These are phyloP conservation scores for Pholiota conissans DNA, from an alignment of 768 basidiomycete species.

Conservation along the genomic window DNA sequence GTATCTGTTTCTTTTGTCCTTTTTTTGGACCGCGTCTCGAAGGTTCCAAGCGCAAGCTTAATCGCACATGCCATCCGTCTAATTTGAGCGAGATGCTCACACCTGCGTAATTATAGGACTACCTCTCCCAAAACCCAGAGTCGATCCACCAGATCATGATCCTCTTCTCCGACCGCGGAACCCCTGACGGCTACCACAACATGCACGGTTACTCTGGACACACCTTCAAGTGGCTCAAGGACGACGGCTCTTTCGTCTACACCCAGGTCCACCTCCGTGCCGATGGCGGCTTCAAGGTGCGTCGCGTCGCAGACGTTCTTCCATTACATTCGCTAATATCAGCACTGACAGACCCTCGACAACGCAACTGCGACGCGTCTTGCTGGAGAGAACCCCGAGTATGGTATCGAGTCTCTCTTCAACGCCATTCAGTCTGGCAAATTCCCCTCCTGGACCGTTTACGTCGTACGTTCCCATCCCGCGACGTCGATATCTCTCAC, in stretches of 20 bases:
- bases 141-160: constrained; percentile 89
- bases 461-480: constrained; percentile 54
- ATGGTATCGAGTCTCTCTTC: constrained; percentile 76
- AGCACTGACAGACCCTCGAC: constrained; percentile 54
- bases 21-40: not conserved
- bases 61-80: not conserved
- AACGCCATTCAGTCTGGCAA: constrained; percentile 81
- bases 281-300: constrained; percentile 81
- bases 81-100: not conserved
- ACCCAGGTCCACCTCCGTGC: constrained; percentile 81
- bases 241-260: constrained; percentile 82
- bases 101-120: constrained; percentile 57
- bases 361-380: constrained; percentile 63
- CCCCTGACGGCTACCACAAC: constrained; percentile 84
- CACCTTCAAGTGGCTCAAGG: constrained; percentile 87
- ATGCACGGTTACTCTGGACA: constrained; percentile 95
- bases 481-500: not conserved
- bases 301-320: not conserved
- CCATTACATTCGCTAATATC: not conserved
- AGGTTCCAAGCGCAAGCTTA: not conserved
- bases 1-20: constrained; percentile 11
- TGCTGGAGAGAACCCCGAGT: constrained; percentile 80
- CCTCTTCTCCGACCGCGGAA: constrained; percentile 92
- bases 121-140: constrained; percentile 84
- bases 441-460: constrained; percentile 87